These are phyloP conservation scores for Neurospora pannonica DNA, from an alignment of 495 filamentous ascomycete genomes.

Conservation along the genomic window DNA sequence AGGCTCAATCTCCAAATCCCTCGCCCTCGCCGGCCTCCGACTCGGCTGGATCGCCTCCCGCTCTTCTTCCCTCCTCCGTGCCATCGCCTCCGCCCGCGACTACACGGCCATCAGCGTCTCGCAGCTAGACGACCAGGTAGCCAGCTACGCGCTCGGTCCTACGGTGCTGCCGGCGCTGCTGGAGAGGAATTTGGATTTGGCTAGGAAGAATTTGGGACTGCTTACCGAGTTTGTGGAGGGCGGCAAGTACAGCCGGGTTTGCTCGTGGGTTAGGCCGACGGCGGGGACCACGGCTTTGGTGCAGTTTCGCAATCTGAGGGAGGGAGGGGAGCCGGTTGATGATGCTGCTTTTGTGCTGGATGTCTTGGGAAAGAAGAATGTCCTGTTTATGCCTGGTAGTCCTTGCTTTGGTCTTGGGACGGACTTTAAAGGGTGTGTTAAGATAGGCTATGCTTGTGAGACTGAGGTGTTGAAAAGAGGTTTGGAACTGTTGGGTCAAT, in stretches of 20 bases:
- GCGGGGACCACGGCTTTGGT: constrained; percentile 81
- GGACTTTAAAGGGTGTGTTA: constrained; percentile 70
- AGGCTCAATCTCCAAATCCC: constrained; percentile 80
- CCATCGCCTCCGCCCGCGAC: constrained; percentile 57
- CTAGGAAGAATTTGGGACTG: constrained; percentile 57
- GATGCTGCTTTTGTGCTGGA: constrained; percentile 63
- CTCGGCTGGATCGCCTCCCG: constrained; percentile 76
- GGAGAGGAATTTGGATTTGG: constrained; percentile 59
- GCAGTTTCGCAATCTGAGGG: constrained; percentile 40
- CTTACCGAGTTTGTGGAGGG: constrained; percentile 57
- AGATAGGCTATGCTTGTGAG: constrained; percentile 70
- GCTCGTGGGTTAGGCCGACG: constrained; percentile 63
- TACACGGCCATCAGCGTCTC: constrained; percentile 84
- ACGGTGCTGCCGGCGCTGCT: constrained; percentile 59
- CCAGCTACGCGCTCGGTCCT: constrained; percentile 58
- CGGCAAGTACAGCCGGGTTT: constrained; percentile 47
- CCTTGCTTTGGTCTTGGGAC: constrained; percentile 60
- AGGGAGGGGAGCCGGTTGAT: constrained; percentile 57
- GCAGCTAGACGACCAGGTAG: constrained; percentile 72
- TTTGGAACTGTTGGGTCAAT: constrained; percentile 49
- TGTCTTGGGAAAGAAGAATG: constrained; percentile 58
- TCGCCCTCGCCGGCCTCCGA: constrained; percentile 73
- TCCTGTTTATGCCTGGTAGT: constrained; percentile 72
- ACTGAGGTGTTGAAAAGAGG: constrained; percentile 62
- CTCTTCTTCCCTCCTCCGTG: constrained; percentile 50